Percentiles rank a stretch among this genome's conserved stretches.
Evolutionary conservation across 805 yeast species (phyloP).

Genomic region (Candida odintsovae): DNA sequence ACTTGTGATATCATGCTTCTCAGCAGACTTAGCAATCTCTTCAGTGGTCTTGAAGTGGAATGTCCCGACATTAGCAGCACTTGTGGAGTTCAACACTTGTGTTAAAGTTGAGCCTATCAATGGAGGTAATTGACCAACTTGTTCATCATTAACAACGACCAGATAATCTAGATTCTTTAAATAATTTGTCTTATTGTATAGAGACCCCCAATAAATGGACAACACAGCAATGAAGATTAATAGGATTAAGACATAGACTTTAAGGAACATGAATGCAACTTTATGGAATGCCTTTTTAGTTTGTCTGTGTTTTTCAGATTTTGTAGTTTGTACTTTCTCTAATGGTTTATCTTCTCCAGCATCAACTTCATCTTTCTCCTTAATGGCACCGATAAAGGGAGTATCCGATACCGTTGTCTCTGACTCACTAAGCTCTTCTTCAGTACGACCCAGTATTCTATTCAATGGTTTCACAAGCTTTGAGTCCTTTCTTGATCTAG

Average conservation of each 20-base stretch:
- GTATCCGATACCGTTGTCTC: not conserved
- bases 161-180: constrained; percentile 13
- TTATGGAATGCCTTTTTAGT: not conserved
- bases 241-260: constrained; percentile 3
- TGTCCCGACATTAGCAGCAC: constrained; percentile 11
- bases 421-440: not conserved
- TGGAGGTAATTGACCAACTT: constrained; percentile 8
- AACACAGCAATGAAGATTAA: constrained; percentile 3
- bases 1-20: constrained; percentile 6
- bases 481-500: constrained; percentile 2
- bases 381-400: not conserved
- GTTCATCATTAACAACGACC: constrained; percentile 18
- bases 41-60: constrained; percentile 8
- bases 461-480: constrained; percentile 5
- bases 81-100: constrained; percentile 2
- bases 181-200: constrained; percentile 14
- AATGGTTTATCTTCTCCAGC: not conserved
- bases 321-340: not conserved
- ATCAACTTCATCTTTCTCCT: not conserved
- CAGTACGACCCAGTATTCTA: constrained; percentile 1
- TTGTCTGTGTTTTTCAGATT: not conserved
- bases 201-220: constrained; percentile 24
- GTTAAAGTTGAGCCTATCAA: constrained; percentile 6
- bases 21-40: constrained; percentile 5
- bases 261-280: constrained; percentile 3